These are phyloP conservation scores for Thelephora aurantiotincta DNA, from an alignment of 768 basidiomycete species.

Conservation along the genomic window DNA sequence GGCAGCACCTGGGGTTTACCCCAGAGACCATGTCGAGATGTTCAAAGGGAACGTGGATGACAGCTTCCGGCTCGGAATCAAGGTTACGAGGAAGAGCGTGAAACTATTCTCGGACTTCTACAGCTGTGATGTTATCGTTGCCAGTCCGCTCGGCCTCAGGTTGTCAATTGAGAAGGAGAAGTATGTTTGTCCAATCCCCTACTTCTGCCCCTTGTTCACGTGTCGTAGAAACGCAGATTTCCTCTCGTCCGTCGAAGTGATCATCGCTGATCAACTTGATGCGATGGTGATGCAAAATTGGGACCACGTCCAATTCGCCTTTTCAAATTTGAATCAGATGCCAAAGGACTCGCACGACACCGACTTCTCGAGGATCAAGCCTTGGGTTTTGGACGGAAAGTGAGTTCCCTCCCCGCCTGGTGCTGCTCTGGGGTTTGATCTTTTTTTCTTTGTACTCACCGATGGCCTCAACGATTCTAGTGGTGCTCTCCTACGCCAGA, in stretches of 20 bases:
- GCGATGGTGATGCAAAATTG: conserved; percentile 97
- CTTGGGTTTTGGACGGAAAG: conserved; percentile 96
- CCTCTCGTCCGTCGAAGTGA: conserved; percentile 82
- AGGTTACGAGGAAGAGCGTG: conserved; percentile 83
- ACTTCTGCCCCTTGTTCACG: neutral
- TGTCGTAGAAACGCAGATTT: conserved; percentile 69
- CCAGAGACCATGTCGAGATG: conserved; percentile 79
- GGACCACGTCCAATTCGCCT: conserved; percentile 93
- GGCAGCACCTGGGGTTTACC: conserved; percentile 66
- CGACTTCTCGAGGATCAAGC: conserved; percentile 94
- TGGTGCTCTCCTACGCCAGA: conserved; percentile 77
- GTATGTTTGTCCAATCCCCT: conserved; percentile 27
- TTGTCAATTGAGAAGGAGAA: conserved; percentile 91
- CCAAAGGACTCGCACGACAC: conserved; percentile 89
- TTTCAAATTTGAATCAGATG: conserved; percentile 73
- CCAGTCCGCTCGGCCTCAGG: conserved; percentile 84
- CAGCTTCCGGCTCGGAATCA: conserved; percentile 83
- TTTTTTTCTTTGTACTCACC: neutral
- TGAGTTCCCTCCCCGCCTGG: conserved; percentile 26
- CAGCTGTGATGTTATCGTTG: conserved; percentile 79
- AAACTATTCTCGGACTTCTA: conserved; percentile 90
- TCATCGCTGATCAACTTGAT: conserved; percentile 88
- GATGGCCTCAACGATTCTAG: conserved; percentile 22
- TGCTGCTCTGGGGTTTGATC: neutral
- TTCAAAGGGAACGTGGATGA: conserved; percentile 98